Conservation (phyloP, 1,284 basidiomycete species). For the Papiliotrema fonsecae region DNA sequence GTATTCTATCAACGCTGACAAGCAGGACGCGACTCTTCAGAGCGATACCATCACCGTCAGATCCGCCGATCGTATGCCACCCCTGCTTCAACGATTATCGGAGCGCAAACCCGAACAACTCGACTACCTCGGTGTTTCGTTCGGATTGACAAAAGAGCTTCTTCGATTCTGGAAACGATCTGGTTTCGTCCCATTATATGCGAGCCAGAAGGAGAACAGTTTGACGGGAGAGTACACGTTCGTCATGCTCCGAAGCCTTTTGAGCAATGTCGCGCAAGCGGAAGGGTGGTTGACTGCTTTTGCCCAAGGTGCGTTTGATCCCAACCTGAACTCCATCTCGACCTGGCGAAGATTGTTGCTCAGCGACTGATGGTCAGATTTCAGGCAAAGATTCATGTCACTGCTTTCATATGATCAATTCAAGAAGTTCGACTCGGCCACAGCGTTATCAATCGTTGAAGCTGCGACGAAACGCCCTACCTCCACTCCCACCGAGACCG, state of each 20-base stretch:
- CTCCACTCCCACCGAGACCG: conserved; percentile 15
- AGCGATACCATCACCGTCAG: conserved; percentile 73
- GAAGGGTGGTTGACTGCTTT: conserved; percentile 83
- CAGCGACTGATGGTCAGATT: conserved; percentile 58
- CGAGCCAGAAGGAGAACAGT: conserved; percentile 90
- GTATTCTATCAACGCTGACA: conserved; percentile 1
- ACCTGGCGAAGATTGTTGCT: background rate
- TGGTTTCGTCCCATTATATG: conserved; percentile 85
- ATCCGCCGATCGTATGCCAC: conserved; percentile 76
- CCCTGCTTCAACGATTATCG: conserved; percentile 82
- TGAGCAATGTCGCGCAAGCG: conserved; percentile 53
- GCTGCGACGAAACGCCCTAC: conserved; percentile 60
- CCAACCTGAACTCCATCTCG: background rate
- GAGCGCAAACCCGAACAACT: conserved; percentile 86
- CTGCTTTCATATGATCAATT: conserved; percentile 85
- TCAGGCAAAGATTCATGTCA: conserved; percentile 82
- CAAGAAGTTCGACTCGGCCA: conserved; percentile 83
- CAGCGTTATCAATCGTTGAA: conserved; percentile 82
- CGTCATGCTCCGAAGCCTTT: conserved; percentile 80
- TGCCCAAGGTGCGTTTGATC: conserved; percentile 68
- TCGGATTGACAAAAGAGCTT: conserved; percentile 84
- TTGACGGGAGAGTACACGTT: conserved; percentile 96
- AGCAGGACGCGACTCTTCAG: conserved; percentile 53
- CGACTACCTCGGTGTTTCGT: conserved; percentile 95
- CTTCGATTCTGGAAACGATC: conserved; percentile 96